Evolutionary conservation across 129 eudicot genomes (phyloP).

Genomic region (Arctium lappa): DNA sequence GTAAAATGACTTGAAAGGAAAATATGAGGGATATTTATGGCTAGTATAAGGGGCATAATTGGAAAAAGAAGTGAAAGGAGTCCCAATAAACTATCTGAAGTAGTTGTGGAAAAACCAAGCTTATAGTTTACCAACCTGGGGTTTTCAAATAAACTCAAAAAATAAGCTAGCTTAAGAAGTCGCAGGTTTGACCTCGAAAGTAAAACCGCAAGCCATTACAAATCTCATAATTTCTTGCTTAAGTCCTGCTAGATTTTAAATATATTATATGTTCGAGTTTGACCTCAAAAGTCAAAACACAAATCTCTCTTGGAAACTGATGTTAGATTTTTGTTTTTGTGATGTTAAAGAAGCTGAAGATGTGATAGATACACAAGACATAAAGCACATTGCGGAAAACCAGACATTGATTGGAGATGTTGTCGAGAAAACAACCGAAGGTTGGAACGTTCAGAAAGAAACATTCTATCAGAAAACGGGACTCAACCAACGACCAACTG

Average conservation of each 20-base stretch:
- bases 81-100: not conserved
- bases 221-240: not conserved
- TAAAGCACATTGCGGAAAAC: constrained; percentile 73
- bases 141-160: not conserved
- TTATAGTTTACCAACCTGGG: not conserved
- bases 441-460: constrained; percentile 55
- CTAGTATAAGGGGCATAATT: not conserved
- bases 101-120: not conserved
- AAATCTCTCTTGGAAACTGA: not conserved
- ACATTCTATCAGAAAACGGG: constrained; percentile 53
- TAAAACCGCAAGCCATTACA: not conserved
- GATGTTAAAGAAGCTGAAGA: constrained; percentile 51
- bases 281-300: not conserved
- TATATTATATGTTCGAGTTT: too few species aligned
- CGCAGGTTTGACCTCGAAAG: too few species aligned
- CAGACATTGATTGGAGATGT: constrained; percentile 59
- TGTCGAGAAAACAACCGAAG: constrained; percentile 51
- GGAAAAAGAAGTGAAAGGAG: not conserved
- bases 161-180: not conserved
- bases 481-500: constrained; percentile 14
- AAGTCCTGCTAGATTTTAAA: too few species aligned
- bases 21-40: not conserved
- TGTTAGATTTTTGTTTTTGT: not conserved
- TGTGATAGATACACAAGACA: constrained; percentile 48
- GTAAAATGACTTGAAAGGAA: not conserved